These are phyloP conservation scores for Phalaenopsis aphrodite DNA, from an alignment of 106 monocot species.

Conservation along the genomic window DNA sequence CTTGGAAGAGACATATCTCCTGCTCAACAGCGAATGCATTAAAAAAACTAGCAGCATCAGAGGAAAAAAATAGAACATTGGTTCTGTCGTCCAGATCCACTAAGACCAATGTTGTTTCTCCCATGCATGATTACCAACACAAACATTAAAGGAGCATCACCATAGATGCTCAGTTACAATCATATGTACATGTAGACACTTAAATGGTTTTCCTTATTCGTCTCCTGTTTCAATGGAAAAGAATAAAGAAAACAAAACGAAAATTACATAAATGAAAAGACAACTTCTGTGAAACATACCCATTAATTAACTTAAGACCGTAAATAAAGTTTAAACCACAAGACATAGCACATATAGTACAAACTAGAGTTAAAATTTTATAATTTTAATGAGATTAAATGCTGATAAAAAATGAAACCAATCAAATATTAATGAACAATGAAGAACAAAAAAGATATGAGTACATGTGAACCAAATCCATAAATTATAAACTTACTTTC, in stretches of 20 bases:
- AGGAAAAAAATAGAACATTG: not conserved
- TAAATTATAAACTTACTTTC: conserved; percentile 29
- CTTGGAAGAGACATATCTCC: not conserved
- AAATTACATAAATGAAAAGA: not conserved
- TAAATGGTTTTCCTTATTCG: not conserved
- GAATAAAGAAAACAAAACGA: not conserved
- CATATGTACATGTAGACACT: not conserved
- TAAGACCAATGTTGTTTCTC: not conserved
- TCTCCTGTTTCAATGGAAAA: not conserved
- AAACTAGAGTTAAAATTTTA: not conserved
- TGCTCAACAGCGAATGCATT: not conserved
- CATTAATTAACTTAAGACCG: not conserved
- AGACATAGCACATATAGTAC: not conserved
- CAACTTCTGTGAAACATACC: not conserved
- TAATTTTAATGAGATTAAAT: not conserved
- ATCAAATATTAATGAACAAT: not conserved
- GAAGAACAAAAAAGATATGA: not conserved
- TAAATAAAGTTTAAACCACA: not conserved
- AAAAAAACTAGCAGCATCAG: not conserved
- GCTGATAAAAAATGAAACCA: not conserved
- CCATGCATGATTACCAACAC: not conserved
- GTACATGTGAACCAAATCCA: not conserved
- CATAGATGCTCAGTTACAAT: not conserved
- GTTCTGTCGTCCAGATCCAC: not conserved
- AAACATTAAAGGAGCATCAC: not conserved